A percentile compares a stretch with the other conserved stretches of the same genome.
phyloP scores from a whole-genome alignment of 1,284 basidiomycete species.

The Ceratorhiza oryzae-sativae region DNA sequence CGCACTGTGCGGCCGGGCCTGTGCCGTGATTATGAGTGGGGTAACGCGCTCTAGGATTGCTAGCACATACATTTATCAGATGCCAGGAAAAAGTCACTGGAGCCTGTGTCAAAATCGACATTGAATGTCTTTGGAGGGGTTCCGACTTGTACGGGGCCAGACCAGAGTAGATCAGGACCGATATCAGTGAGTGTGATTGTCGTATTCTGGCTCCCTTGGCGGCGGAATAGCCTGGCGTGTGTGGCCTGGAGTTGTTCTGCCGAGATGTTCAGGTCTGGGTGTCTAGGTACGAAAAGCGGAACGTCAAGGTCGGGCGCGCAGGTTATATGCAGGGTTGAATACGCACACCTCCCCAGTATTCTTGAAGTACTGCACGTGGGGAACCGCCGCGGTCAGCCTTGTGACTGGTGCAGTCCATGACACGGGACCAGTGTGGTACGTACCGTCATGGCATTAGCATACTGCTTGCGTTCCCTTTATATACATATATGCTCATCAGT shows the following conservation, averaged over 20 bases:
- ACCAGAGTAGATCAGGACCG: slow-evolving; percentile 25
- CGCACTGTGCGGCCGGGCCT: slow-evolving; percentile 33
- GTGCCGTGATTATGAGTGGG: not conserved
- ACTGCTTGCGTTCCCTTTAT: slow-evolving; percentile 36
- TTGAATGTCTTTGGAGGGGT: slow-evolving; percentile 31
- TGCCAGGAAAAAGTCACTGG: slow-evolving; percentile 26
- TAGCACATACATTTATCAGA: slow-evolving; percentile 29
- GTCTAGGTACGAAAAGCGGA: slow-evolving; percentile 21
- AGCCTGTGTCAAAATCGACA: slow-evolving; percentile 33
- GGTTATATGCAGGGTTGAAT: slow-evolving; percentile 8
- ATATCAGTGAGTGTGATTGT: slow-evolving; percentile 34
- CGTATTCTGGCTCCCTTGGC: slow-evolving; percentile 20
- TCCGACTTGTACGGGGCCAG: slow-evolving; percentile 30
- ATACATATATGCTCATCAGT: not conserved
- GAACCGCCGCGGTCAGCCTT: slow-evolving; percentile 11
- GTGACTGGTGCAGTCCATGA: slow-evolving; percentile 17
- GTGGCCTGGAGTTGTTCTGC: slow-evolving; percentile 31
- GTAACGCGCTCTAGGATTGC: not conserved
- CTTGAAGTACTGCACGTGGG: slow-evolving; percentile 25
- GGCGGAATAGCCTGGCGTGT: slow-evolving; percentile 26
- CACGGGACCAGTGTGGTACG: not conserved
- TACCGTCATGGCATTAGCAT: slow-evolving; percentile 35
- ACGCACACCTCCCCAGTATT: slow-evolving; percentile 36
- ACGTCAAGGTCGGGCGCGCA: not conserved
- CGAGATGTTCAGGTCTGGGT: slow-evolving; percentile 28